phyloP scores from a whole-genome alignment of 129 eudicot genomes.

The Escallonia rubra region DNA sequence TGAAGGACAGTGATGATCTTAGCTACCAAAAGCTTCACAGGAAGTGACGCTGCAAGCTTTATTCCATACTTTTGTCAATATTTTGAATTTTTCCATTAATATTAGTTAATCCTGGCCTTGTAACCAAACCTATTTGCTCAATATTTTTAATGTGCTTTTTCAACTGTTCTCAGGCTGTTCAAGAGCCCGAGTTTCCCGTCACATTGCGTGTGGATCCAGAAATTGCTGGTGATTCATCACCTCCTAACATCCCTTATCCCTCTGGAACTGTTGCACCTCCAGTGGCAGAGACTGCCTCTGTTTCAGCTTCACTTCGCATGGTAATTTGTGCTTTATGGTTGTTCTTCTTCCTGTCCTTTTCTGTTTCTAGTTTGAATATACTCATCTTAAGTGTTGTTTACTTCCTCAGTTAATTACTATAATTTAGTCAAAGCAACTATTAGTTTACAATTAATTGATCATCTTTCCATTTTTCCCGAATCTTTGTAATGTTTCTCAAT shows the following conservation, averaged over 20 bases:
- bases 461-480: not conserved
- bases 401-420: no score
- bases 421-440: no score
- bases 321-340: constrained; percentile 28
- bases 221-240: constrained; percentile 45
- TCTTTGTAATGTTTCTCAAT: not conserved
- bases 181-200: constrained; percentile 44
- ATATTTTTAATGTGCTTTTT: not conserved
- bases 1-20: no score
- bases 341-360: constrained; percentile 8
- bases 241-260: constrained; percentile 43
- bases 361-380: not conserved
- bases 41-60: no score
- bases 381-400: no score
- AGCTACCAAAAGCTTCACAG: no score
- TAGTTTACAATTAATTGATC: not conserved
- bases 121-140: no score
- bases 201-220: constrained; percentile 42
- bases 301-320: constrained; percentile 82
- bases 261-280: constrained; percentile 46
- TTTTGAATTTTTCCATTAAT: no score
- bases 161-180: constrained; percentile 53
- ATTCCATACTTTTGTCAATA: no score
- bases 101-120: no score
- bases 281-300: constrained; percentile 62